Evolutionary conservation across 331 rosid species (phyloP).

Genomic region (Cydonia oblonga): DNA sequence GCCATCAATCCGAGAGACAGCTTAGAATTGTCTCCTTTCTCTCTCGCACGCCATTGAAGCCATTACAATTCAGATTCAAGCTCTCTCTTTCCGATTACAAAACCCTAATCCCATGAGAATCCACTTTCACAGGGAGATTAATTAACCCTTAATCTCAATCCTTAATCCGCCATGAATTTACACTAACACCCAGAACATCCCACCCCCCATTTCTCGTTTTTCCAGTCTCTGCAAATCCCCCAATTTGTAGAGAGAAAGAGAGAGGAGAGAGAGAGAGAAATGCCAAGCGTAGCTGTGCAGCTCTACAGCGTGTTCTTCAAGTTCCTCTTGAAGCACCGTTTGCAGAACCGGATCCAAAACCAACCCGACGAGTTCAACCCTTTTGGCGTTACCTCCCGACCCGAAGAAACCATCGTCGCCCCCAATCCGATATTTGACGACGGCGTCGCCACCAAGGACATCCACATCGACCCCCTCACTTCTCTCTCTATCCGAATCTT

Average conservation of each 20-base stretch:
- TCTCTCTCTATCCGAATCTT: slow-evolving; percentile 70
- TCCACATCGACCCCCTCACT: slow-evolving; percentile 59
- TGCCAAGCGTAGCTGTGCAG: slow-evolving; percentile 93
- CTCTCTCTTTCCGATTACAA: slow-evolving; percentile 9
- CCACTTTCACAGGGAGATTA: not conserved
- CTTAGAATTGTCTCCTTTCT: too few species aligned
- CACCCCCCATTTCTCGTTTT: slow-evolving; percentile 6
- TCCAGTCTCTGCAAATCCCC: slow-evolving; percentile 5
- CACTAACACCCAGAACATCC: not conserved
- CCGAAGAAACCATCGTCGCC: slow-evolving; percentile 55
- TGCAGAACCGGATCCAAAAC: slow-evolving; percentile 76
- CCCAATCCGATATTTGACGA: slow-evolving; percentile 54
- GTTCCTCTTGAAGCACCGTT: slow-evolving; percentile 84
- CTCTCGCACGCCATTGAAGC: slow-evolving; percentile 24
- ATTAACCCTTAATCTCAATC: not conserved
- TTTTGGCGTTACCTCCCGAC: slow-evolving; percentile 69
- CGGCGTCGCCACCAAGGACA: slow-evolving; percentile 77
- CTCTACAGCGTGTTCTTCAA: slow-evolving; percentile 97
- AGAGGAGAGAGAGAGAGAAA: slow-evolving; percentile 24
- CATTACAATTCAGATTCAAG: slow-evolving; percentile 5
- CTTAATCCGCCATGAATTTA: slow-evolving; percentile 14
- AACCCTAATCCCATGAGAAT: slow-evolving; percentile 20
- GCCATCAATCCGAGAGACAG: too few species aligned
- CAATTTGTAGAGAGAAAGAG: slow-evolving; percentile 20
- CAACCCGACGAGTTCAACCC: slow-evolving; percentile 33